Percentiles rank a stretch among this genome's conserved stretches.
These are phyloP conservation scores for Nannochloropsis gaditana DNA, from an alignment of 108 stramenopile genomes.

Conservation along the genomic window DNA sequence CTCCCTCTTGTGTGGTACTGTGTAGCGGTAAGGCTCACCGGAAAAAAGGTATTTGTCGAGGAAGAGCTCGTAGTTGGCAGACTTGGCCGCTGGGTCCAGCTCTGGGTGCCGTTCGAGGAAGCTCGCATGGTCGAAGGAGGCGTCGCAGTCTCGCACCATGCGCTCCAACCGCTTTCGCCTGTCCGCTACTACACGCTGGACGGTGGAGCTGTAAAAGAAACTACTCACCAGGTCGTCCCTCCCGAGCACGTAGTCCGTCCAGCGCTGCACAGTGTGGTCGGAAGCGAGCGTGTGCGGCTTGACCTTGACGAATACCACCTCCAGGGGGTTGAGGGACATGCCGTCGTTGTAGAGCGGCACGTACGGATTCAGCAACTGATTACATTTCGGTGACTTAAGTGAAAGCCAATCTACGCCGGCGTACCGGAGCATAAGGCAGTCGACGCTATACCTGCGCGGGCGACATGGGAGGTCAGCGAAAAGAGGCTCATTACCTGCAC, in stretches of 20 bases:
- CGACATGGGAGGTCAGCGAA: background rate
- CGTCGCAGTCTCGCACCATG: background rate
- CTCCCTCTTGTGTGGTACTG: background rate
- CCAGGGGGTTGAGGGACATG: background rate
- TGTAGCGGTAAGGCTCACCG: background rate
- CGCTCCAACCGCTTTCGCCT: background rate
- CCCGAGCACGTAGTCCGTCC: background rate
- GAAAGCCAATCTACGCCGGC: background rate
- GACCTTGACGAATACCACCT: background rate
- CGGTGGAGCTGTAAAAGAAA: background rate
- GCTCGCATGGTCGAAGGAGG: constrained; percentile 11
- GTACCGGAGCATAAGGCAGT: background rate
- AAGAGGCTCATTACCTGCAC: background rate
- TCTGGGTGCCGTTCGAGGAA: background rate
- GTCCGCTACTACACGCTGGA: background rate
- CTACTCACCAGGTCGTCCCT: background rate
- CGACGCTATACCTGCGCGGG: background rate
- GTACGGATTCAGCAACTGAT: background rate
- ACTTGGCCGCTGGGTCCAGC: background rate
- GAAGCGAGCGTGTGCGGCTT: background rate
- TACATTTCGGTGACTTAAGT: background rate
- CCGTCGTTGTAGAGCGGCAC: background rate
- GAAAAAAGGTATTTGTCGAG: background rate
- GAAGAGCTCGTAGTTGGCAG: background rate
- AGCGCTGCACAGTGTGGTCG: background rate